phyloP scores from a whole-genome alignment of 331 rosid species.

The Malus hybrid region DNA sequence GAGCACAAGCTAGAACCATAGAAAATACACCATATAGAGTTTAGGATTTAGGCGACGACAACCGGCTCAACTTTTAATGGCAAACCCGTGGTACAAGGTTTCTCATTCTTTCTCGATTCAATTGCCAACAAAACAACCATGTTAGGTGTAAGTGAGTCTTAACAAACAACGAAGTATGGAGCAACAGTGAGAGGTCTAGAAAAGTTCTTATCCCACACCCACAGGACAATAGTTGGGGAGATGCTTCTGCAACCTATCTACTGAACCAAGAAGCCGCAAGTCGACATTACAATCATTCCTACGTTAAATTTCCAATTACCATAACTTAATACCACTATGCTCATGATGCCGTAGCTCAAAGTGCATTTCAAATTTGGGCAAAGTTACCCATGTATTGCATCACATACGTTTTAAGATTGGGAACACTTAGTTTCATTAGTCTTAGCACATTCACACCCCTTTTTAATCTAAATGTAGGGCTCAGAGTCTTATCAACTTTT shows the following conservation, averaged over 20 bases:
- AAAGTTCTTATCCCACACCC: not conserved
- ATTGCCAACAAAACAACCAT: not conserved
- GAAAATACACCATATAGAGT: not conserved
- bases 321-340: not conserved
- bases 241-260: not conserved
- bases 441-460: too few relatives aligned
- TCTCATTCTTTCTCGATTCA: not conserved
- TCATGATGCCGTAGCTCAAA: not conserved
- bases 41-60: not conserved
- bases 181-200: not conserved
- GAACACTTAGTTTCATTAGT: too few relatives aligned
- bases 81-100: not conserved
- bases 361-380: not conserved
- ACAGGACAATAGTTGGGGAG: not conserved
- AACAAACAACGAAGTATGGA: not conserved
- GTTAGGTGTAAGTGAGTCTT: not conserved
- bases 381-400: not conserved
- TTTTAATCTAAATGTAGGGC: not conserved
- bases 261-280: not conserved
- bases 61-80: not conserved
- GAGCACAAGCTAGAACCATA: not conserved
- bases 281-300: not conserved
- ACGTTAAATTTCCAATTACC: not conserved
- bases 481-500: not conserved
- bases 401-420: too few relatives aligned